These are phyloP conservation scores for Aspergillus costaricaensis DNA, from an alignment of 2,329 filamentous ascomycete genomes.

Conservation along the genomic window DNA sequence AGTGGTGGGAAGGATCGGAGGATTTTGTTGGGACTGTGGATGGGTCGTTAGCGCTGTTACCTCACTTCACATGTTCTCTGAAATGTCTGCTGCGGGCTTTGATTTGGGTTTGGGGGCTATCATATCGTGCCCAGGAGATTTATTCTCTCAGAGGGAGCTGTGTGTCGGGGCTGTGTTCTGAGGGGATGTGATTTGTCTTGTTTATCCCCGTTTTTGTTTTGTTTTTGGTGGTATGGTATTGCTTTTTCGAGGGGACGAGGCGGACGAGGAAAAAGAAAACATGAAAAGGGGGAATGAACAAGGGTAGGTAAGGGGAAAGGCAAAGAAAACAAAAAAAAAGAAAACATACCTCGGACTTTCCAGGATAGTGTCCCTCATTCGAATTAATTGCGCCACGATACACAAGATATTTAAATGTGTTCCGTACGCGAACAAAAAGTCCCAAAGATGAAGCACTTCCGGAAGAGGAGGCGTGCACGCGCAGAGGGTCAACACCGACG, in stretches of 20 bases:
- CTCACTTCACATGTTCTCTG: too few species aligned
- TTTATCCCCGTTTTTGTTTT: slow-evolving; percentile 4
- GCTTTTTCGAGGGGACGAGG: background rate
- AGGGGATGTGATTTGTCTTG: background rate
- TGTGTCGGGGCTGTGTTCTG: background rate
- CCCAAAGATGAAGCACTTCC: slow-evolving; percentile 91
- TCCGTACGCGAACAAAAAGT: slow-evolving; percentile 95
- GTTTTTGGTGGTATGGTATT: background rate
- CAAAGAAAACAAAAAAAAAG: background rate
- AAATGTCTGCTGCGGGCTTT: background rate
- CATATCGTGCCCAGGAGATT: background rate
- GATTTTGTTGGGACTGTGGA: slow-evolving; percentile 79
- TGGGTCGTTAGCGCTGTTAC: slow-evolving; percentile 8
- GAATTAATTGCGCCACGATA: slow-evolving; percentile 90
- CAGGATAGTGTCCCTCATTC: slow-evolving; percentile 82
- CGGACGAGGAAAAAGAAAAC: background rate
- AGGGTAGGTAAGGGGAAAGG: background rate
- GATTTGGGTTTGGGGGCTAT: background rate
- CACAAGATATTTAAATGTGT: slow-evolving; percentile 93
- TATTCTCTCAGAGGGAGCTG: background rate
- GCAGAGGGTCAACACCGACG: slow-evolving; percentile 89
- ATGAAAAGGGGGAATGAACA: background rate
- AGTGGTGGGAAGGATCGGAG: slow-evolving; percentile 84
- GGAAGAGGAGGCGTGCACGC: slow-evolving; percentile 94
- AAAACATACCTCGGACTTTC: slow-evolving; percentile 72